Base-by-base conservation (phyloP, 192 early-diverging fungal genomes). In the Backusella psychrophila region DNA sequence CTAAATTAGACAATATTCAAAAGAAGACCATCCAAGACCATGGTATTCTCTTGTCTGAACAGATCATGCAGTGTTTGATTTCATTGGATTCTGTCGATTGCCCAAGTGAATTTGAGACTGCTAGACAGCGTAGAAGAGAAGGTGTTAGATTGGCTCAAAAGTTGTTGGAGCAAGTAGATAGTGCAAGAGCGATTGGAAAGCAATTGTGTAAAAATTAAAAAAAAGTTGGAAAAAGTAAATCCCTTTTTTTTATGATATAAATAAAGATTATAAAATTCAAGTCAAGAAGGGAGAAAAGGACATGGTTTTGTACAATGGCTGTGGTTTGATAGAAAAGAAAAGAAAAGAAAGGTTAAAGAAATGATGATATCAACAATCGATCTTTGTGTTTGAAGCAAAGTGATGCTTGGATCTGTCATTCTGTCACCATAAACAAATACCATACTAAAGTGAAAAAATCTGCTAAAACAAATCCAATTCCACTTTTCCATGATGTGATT, bases 151-250 rank as follows among this genome's bases (percentile, higher is more conserved):
- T 86, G 69, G 85, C 91, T 31, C 94, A 96, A 82, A 85, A 81
- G 59, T 84, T 88, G 83, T 80, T 96, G 80, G 95, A 96, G 77
- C 79, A 87, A 69, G 82, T 94, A 76, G 95, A 96, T 84, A 86
- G 79, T 41, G 14, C 33, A 14, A 63, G 74, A 71, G 42, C 44
- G 2, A 49, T 7, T 49, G 39, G 41, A 14, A 71, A 49, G 19
- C 36, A 49, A 49, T 41, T 71, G 34, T 69, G 68, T 69, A 69
- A 69, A 39, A 69, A 69, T 23, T 69, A 69, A 15, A 0, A 34
- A 34, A 68, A 67, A 31, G 31, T 1, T 31, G 2, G 31, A 31
- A 69, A 36, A 69, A 39, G 31, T 5, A 49, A 31, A 1, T 59
- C 19, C 23, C 19, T 19, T 23, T 53, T 53, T 21, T 53, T 7